Conservation (phyloP, 108 stramenopile species). For the Bacterosira constricta region DNA sequence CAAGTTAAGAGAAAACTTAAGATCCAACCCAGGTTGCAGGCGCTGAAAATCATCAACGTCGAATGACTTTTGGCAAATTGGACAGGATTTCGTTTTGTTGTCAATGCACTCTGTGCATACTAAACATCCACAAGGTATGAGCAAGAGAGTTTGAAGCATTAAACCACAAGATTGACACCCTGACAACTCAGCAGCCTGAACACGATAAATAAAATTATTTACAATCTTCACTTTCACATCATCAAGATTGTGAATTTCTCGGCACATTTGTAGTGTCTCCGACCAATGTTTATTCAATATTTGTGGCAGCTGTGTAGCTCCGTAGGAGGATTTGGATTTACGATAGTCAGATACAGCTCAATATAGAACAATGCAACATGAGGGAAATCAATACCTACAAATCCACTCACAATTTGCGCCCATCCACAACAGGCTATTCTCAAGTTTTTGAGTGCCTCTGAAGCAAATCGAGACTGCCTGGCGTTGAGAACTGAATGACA, state of each 20-base stretch:
- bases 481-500: conserved; percentile 76
- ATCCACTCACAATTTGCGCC: conserved; percentile 46
- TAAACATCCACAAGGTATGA: conserved; percentile 76
- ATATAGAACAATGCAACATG: background rate
- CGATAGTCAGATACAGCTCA: background rate
- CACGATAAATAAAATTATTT: conserved; percentile 62
- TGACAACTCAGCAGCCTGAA: conserved; percentile 55
- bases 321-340: conserved; percentile 1
- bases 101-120: conserved; percentile 87
- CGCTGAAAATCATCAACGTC: conserved; percentile 84
- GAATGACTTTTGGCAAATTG: conserved; percentile 59
- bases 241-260: conserved; percentile 40
- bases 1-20: conserved; percentile 47
- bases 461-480: conserved; percentile 64
- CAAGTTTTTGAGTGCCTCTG: conserved; percentile 66
- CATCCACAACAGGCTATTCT: conserved; percentile 81
- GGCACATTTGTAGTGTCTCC: conserved; percentile 70
- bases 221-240: conserved; percentile 48
- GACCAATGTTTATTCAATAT: conserved; percentile 50
- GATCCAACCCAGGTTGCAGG: conserved; percentile 73
- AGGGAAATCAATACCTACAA: too few relatives aligned
- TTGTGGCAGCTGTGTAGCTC: conserved; percentile 29
- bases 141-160: conserved; percentile 63
- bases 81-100: conserved; percentile 49
- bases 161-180: conserved; percentile 68